These are phyloP conservation scores for Cercospora sp. DNA, from an alignment of 2,329 filamentous ascomycete species.

Conservation along the genomic window DNA sequence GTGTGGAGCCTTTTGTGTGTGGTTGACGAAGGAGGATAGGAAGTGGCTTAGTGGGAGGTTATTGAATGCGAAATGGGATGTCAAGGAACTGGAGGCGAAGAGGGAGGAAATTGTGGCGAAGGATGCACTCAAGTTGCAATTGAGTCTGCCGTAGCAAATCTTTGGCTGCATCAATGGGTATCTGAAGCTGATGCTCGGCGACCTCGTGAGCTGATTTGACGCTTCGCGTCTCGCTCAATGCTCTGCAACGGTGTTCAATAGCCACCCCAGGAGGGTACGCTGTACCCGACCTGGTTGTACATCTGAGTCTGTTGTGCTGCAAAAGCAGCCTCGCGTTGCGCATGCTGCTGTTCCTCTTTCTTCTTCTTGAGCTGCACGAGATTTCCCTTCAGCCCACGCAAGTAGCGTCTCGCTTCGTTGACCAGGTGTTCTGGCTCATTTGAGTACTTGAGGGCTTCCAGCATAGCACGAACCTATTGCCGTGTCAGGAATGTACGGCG, in stretches of 20 bases:
- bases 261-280: slow-evolving; percentile 1
- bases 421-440: slow-evolving; percentile 57
- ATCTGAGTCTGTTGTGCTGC: slow-evolving; percentile 15
- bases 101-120: slow-evolving; percentile 39
- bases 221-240: neutral
- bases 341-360: slow-evolving; percentile 32
- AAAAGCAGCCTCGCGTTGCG: slow-evolving; percentile 23
- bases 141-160: slow-evolving; percentile 19
- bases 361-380: slow-evolving; percentile 56
- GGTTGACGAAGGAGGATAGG: slow-evolving; percentile 37
- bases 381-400: slow-evolving; percentile 57
- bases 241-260: neutral
- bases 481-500: slow-evolving; percentile 14
- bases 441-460: slow-evolving; percentile 61
- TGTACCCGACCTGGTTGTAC: neutral
- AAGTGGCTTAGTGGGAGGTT: slow-evolving; percentile 43
- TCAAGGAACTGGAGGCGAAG: slow-evolving; percentile 37
- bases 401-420: slow-evolving; percentile 56
- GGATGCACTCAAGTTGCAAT: slow-evolving; percentile 41
- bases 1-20: slow-evolving; percentile 39
- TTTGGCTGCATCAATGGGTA: neutral
- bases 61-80: slow-evolving; percentile 42
- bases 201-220: neutral
- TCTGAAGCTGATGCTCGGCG: neutral
- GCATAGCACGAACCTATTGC: slow-evolving; percentile 60